Conservation (phyloP, 2,329 filamentous ascomycete species). For the Samsoniella hepiali region DNA sequence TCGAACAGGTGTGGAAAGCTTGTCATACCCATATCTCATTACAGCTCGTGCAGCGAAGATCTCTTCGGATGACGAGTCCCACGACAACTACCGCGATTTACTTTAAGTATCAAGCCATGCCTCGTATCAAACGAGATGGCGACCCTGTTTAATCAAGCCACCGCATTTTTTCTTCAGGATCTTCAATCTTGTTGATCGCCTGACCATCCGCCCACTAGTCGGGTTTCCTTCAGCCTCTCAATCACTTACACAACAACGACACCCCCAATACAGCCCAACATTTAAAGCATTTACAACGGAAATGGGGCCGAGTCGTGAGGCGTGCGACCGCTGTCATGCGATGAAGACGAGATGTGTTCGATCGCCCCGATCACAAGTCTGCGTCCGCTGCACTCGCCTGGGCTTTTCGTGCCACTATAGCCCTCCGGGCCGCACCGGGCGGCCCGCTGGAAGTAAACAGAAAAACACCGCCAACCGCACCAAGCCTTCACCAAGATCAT, state of each 20-base stretch:
- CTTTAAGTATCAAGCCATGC: constrained; percentile 2
- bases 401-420: constrained; percentile 15
- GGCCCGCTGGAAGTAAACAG: constrained; percentile 11
- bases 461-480: neutral
- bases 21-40: neutral
- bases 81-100: neutral
- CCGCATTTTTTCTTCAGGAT: neutral
- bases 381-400: constrained; percentile 15
- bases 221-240: neutral
- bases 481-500: neutral
- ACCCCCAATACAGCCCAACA: neutral
- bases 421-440: constrained; percentile 17
- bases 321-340: constrained; percentile 18
- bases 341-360: constrained; percentile 19
- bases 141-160: neutral
- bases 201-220: neutral
- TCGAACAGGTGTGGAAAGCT: neutral
- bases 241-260: neutral
- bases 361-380: constrained; percentile 10
- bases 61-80: neutral
- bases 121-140: neutral
- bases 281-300: neutral
- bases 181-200: neutral
- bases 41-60: constrained; percentile 11
- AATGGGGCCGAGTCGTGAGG: constrained; percentile 18